Percentiles rank a stretch among this genome's conserved stretches.
These are phyloP conservation scores for Gryganskiella cystojenkinii DNA, from an alignment of 192 early-diverging fungal species.

Conservation along the genomic window DNA sequence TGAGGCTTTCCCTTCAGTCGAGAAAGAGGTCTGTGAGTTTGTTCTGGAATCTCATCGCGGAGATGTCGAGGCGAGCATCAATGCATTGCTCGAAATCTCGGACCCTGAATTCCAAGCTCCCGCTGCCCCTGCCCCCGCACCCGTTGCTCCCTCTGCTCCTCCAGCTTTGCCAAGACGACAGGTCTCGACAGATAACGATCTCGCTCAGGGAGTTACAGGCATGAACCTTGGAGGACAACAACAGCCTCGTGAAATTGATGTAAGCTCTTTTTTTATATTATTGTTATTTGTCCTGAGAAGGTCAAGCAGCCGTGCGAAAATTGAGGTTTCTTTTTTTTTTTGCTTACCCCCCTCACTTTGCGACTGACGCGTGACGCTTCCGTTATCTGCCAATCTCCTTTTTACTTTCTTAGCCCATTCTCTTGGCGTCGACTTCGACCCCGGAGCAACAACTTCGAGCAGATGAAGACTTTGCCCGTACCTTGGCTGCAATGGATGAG, in stretches of 20 bases:
- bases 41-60: constrained; percentile 61
- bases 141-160: constrained; percentile 19
- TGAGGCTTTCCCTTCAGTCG: constrained; percentile 64
- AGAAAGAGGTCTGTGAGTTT: constrained; percentile 60
- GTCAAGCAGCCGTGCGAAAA: not conserved
- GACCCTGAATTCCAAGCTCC: constrained; percentile 65
- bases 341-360: not conserved
- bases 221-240: constrained; percentile 22
- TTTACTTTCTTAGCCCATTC: constrained; percentile 27
- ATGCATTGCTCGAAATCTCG: constrained; percentile 61
- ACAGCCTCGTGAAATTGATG: constrained; percentile 38
- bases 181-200: not conserved
- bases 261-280: constrained; percentile 15
- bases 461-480: constrained; percentile 66
- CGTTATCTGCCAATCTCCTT: not conserved
- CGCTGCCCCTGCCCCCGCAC: constrained; percentile 2
- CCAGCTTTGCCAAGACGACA: constrained; percentile 50
- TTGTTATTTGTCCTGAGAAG: not conserved
- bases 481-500: constrained; percentile 61
- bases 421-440: constrained; percentile 56
- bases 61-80: constrained; percentile 59
- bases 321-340: not conserved
- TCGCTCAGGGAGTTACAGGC: constrained; percentile 18
- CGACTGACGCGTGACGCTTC: not conserved
- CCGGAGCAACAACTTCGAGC: constrained; percentile 62